Conservation (phyloP, 2,329 filamentous ascomycete species). For the Apiospora malaysiana region DNA sequence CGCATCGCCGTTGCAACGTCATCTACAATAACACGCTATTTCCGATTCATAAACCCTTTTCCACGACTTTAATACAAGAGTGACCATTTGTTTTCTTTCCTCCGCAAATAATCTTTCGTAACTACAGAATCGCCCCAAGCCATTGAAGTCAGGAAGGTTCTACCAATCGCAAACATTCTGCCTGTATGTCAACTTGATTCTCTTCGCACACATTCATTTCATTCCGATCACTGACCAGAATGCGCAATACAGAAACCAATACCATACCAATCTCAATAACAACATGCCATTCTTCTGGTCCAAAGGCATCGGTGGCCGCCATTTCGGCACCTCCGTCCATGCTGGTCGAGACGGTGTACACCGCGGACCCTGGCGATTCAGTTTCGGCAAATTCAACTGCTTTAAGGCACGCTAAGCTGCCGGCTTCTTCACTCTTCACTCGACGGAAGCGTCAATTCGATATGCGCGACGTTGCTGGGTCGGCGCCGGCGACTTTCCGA, state of each 20-base stretch:
- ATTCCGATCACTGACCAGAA: neutral
- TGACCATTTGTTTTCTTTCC: neutral
- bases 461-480: neutral
- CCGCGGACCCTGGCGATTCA: constrained; percentile 57
- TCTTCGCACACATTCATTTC: neutral
- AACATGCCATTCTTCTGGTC: constrained; percentile 55
- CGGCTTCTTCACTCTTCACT: neutral
- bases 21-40: neutral
- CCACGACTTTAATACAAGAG: neutral
- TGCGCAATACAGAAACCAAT: neutral
- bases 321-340: constrained; percentile 56
- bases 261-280: neutral
- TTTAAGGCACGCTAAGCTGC: constrained; percentile 45
- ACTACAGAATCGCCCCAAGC: neutral
- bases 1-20: neutral
- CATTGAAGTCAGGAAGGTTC: neutral
- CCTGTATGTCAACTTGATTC: neutral
- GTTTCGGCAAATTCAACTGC: constrained; percentile 56
- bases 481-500: neutral
- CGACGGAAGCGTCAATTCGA: neutral
- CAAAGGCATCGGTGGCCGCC: constrained; percentile 53
- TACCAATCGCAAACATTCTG: neutral
- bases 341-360: constrained; percentile 53
- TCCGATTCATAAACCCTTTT: neutral
- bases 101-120: neutral